Conservation (phyloP, 352 stramenopile species). For the Globisporangium uncinulatum region DNA sequence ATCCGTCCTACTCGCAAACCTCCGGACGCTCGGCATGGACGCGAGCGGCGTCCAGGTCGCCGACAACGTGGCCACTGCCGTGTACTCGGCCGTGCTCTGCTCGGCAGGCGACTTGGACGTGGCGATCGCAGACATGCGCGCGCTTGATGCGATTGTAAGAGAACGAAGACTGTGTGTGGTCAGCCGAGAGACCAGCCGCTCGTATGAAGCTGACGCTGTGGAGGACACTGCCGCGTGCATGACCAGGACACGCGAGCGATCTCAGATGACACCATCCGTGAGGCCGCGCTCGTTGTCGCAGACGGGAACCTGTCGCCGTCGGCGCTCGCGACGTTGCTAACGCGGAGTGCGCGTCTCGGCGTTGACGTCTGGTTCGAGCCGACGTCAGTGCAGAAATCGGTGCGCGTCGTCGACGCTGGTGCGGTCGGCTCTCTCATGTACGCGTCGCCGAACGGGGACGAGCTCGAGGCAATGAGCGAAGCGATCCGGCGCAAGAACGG, state of each 20-base stretch:
- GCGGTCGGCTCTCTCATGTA: conserved; percentile 51
- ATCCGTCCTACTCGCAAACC: conserved; percentile 63
- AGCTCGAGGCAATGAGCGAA: conserved; percentile 62
- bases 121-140: conserved; percentile 84
- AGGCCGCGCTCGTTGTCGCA: conserved; percentile 54
- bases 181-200: neutral
- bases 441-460: conserved; percentile 75
- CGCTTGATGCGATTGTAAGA: conserved; percentile 66
- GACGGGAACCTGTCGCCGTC: conserved; percentile 70
- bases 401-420: conserved; percentile 47
- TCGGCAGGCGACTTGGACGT: conserved; percentile 74
- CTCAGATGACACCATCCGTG: conserved; percentile 36
- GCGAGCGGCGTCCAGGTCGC: conserved; percentile 50
- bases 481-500: conserved; percentile 38
- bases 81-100: conserved; percentile 82
- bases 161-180: neutral
- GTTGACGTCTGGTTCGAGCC: conserved; percentile 80
- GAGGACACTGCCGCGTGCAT: neutral
- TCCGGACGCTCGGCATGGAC: conserved; percentile 53
- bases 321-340: conserved; percentile 39
- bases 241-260: conserved; percentile 38
- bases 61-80: conserved; percentile 57
- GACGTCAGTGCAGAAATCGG: conserved; percentile 78
- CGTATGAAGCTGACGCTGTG: neutral
- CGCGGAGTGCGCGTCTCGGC: conserved; percentile 27